A percentile compares a stretch with the other conserved stretches of the same genome.
phyloP scores from a whole-genome alignment of 345 rosid genomes.

The Brassica juncea region DNA sequence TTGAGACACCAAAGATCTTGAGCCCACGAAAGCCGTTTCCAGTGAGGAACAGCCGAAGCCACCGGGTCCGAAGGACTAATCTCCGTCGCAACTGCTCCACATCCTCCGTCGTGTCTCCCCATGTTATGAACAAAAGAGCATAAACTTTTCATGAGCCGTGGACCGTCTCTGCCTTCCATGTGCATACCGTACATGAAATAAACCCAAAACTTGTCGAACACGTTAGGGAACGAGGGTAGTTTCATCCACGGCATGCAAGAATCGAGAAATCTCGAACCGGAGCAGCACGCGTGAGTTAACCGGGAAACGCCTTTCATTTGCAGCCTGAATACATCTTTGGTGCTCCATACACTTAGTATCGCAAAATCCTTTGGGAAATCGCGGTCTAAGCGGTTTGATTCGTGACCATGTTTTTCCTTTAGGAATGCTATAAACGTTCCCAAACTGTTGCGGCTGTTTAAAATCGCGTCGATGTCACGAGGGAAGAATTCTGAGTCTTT shows the following conservation, averaged over 20 bases:
- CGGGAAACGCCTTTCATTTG: constrained; percentile 61
- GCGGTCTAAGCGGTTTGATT: constrained; percentile 44
- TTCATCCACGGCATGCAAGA: constrained; percentile 67
- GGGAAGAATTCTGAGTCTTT: constrained; percentile 63
- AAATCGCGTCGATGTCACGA: constrained; percentile 50
- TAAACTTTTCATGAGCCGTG: constrained; percentile 56
- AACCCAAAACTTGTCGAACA: constrained; percentile 63
- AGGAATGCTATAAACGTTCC: constrained; percentile 77
- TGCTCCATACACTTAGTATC: constrained; percentile 68
- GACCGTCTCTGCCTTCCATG: constrained; percentile 60
- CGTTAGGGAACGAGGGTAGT: constrained; percentile 71
- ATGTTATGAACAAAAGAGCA: constrained; percentile 65
- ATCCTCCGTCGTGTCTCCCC: constrained; percentile 62
- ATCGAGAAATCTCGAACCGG: constrained; percentile 61
- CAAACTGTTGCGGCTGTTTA: constrained; percentile 49
- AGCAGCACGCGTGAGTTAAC: constrained; percentile 50
- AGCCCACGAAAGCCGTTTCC: constrained; percentile 67
- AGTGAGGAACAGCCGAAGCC: constrained; percentile 58
- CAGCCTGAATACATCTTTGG: constrained; percentile 64
- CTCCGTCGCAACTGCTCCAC: constrained; percentile 66
- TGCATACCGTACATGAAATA: constrained; percentile 62
- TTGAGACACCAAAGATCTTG: constrained; percentile 79
- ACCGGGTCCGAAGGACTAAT: constrained; percentile 60
- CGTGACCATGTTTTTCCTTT: constrained; percentile 15
- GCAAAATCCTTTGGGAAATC: constrained; percentile 53